Conservation (phyloP, 371 early-diverging fungal species). For the Syncephalastrum sp. region DNA sequence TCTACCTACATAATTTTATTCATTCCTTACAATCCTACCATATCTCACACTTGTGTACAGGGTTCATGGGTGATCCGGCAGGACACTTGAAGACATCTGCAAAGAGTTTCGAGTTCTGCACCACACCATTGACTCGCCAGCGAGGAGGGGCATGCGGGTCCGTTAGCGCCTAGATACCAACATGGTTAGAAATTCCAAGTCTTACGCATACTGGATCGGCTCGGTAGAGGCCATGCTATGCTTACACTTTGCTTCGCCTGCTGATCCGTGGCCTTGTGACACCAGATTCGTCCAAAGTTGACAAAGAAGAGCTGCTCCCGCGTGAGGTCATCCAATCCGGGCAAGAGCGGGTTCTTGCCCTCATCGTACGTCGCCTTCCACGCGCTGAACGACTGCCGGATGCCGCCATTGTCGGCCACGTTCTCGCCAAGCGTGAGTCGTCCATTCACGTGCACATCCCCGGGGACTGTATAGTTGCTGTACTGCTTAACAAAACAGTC, state of each 20-base stretch:
- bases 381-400: conserved; percentile 37
- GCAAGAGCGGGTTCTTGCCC: conserved; percentile 27
- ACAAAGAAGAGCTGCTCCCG: conserved; percentile 57
- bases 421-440: conserved; percentile 68
- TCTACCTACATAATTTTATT: too few relatives aligned
- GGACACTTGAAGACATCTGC: conserved; percentile 64
- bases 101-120: conserved; percentile 67
- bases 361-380: conserved; percentile 35
- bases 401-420: conserved; percentile 70
- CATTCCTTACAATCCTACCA: conserved; percentile 26
- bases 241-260: conserved; percentile 34
- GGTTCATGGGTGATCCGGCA: conserved; percentile 55
- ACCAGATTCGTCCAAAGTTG: conserved; percentile 55
- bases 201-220: too few relatives aligned
- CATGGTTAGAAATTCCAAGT: background rate
- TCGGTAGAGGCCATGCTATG: conserved; percentile 5
- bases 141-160: conserved; percentile 56
- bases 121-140: conserved; percentile 67
- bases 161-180: conserved; percentile 14
- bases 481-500: conserved; percentile 67
- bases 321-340: conserved; percentile 51
- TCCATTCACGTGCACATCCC: conserved; percentile 54
- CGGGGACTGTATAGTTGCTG: conserved; percentile 45
- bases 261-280: conserved; percentile 41
- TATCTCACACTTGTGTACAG: conserved; percentile 50